These are phyloP conservation scores for Chaetomiaceae sp. DNA, from an alignment of 2,329 filamentous ascomycete genomes.

Conservation along the genomic window DNA sequence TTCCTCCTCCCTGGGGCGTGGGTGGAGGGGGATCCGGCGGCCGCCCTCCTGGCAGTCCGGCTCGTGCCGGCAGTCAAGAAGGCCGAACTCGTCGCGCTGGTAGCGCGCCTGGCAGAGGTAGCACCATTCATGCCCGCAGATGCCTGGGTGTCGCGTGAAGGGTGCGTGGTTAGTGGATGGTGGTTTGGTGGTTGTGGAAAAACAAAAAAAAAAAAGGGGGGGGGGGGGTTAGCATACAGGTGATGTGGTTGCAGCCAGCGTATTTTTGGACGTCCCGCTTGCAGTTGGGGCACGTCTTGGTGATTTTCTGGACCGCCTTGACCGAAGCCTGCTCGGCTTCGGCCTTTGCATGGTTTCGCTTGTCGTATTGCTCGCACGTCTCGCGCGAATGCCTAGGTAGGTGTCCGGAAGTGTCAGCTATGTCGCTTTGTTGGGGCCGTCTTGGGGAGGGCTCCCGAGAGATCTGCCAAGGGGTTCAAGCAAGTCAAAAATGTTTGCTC, in stretches of 20 bases:
- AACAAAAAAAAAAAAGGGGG: background rate
- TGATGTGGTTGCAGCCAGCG: conserved; percentile 40
- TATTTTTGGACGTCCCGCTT: conserved; percentile 35
- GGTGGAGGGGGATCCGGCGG: background rate
- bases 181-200: background rate
- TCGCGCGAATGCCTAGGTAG: conserved; percentile 36
- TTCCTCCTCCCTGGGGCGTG: no score
- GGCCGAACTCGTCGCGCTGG: conserved; percentile 26
- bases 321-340: conserved; percentile 35
- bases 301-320: conserved; percentile 31
- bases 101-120: conserved; percentile 35
- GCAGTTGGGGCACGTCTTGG: conserved; percentile 36
- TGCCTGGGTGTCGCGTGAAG: conserved; percentile 16
- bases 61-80: conserved; percentile 33
- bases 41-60: conserved; percentile 25
- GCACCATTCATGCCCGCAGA: conserved; percentile 40
- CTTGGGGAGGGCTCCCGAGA: no score
- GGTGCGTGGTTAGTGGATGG: background rate
- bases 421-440: no score
- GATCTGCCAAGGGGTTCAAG: no score
- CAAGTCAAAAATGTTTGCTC: no score
- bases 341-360: conserved; percentile 28
- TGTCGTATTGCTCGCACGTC: conserved; percentile 37
- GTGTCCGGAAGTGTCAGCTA: no score
- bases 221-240: conserved; percentile 31